phyloP scores from a whole-genome alignment of 108 stramenopile species.

The Cyclotella choctawhatcheeana region DNA sequence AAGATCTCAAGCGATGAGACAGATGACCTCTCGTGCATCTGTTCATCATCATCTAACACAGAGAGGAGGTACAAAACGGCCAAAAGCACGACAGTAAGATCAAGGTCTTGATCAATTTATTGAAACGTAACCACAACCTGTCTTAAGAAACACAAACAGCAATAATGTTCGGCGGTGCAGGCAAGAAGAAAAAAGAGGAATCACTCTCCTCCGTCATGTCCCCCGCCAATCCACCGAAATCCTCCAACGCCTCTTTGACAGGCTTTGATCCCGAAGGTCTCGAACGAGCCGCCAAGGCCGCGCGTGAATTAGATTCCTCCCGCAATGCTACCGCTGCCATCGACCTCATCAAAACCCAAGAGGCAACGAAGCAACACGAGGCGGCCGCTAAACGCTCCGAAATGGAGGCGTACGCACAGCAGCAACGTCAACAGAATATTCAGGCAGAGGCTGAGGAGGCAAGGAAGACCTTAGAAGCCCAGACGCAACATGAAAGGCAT shows the following conservation, averaged over 20 bases:
- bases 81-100: not conserved
- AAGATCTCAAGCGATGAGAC: too few species aligned
- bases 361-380: constrained; percentile 95
- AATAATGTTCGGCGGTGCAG: constrained; percentile 61
- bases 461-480: constrained; percentile 91
- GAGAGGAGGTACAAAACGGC: not conserved
- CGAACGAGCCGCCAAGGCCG: constrained; percentile 95
- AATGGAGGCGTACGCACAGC: constrained; percentile 92
- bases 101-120: too few species aligned
- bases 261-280: constrained; percentile 95
- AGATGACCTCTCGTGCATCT: too few species aligned
- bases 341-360: constrained; percentile 94
- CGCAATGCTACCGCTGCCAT: constrained; percentile 84
- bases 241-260: constrained; percentile 54
- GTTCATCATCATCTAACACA: too few species aligned
- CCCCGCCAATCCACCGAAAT: constrained; percentile 81
- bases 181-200: constrained; percentile 67
- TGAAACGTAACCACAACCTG: not conserved
- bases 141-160: not conserved
- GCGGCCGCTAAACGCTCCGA: constrained; percentile 85
- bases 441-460: constrained; percentile 95
- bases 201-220: constrained; percentile 74
- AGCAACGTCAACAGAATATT: constrained; percentile 86
- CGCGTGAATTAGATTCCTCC: constrained; percentile 83
- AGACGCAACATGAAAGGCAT: constrained; percentile 94